Percentiles rank a stretch among this genome's conserved stretches.
These are phyloP conservation scores for Aspergillus sclerotialis DNA, from an alignment of 2,329 filamentous ascomycete genomes.

Conservation along the genomic window DNA sequence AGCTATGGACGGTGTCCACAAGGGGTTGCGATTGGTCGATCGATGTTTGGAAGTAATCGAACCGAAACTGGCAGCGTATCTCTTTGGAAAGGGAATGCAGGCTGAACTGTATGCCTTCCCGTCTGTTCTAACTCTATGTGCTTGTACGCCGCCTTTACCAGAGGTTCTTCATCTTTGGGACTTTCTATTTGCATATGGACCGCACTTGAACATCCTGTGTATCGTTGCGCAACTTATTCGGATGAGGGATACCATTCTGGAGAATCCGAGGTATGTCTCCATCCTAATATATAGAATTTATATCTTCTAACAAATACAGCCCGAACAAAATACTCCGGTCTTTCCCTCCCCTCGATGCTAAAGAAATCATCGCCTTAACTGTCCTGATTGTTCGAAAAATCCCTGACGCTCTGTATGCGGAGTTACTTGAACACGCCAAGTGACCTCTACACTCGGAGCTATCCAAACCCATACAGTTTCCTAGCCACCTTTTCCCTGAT, in stretches of 20 bases:
- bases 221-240: constrained; percentile 92
- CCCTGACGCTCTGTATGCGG: constrained; percentile 80
- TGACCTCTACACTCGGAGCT: constrained; percentile 12
- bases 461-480: too few species aligned
- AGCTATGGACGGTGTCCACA: constrained; percentile 95
- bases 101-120: constrained; percentile 96
- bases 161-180: constrained; percentile 95
- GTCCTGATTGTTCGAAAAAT: constrained; percentile 84
- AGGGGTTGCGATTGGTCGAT: constrained; percentile 83
- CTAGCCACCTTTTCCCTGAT: too few species aligned
- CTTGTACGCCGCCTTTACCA: constrained; percentile 88
- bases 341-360: constrained; percentile 75
- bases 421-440: constrained; percentile 79
- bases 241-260: constrained; percentile 75
- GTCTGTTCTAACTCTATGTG: constrained; percentile 87
- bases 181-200: constrained; percentile 91
- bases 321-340: constrained; percentile 88
- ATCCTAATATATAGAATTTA: background rate
- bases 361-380: constrained; percentile 76
- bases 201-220: constrained; percentile 90
- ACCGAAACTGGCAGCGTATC: constrained; percentile 73
- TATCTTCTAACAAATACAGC: constrained; percentile 42
- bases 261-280: constrained; percentile 64
- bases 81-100: constrained; percentile 78
- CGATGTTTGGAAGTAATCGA: constrained; percentile 88